These are phyloP conservation scores for Oryza brachyantha DNA, from an alignment of 176 grass and related monocot species.

Conservation along the genomic window DNA sequence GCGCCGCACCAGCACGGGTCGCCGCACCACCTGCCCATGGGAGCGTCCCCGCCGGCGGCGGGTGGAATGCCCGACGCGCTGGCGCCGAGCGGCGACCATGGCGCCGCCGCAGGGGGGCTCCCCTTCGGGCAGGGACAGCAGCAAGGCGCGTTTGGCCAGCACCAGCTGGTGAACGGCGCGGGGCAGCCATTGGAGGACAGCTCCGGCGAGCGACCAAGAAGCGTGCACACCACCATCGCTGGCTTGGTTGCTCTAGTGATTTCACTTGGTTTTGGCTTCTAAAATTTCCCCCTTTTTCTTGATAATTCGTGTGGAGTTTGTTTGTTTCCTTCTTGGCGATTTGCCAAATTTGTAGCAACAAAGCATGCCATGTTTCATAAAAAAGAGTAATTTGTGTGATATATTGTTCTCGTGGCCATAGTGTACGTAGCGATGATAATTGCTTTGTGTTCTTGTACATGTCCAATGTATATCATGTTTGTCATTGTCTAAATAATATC, in stretches of 20 bases:
- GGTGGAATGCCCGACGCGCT: slow-evolving; percentile 16
- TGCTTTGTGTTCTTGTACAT: not conserved
- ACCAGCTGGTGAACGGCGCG: slow-evolving; percentile 32
- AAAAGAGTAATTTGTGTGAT: not conserved
- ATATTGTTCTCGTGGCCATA: not conserved
- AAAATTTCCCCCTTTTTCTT: not conserved
- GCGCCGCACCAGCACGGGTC: slow-evolving; percentile 4
- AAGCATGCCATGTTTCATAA: not conserved
- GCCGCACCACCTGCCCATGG: slow-evolving; percentile 22
- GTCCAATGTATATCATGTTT: not conserved
- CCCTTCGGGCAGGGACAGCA: slow-evolving; percentile 34
- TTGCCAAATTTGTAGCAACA: not conserved
- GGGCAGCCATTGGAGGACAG: slow-evolving; percentile 35
- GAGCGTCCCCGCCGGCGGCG: slow-evolving; percentile 10
- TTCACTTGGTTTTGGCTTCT: slow-evolving; percentile 3
- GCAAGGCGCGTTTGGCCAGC: slow-evolving; percentile 42
- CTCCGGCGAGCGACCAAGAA: slow-evolving; percentile 29
- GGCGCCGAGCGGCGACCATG: slow-evolving; percentile 23
- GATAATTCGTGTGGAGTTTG: not conserved
- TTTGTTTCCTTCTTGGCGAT: not conserved
- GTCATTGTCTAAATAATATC: no score
- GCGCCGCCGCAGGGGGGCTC: slow-evolving; percentile 11
- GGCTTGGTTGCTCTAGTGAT: not conserved
- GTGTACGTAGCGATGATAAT: not conserved
- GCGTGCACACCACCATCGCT: not conserved